phyloP scores from a whole-genome alignment of 2,329 filamentous ascomycete species.

The Colletotrichum tropicale region DNA sequence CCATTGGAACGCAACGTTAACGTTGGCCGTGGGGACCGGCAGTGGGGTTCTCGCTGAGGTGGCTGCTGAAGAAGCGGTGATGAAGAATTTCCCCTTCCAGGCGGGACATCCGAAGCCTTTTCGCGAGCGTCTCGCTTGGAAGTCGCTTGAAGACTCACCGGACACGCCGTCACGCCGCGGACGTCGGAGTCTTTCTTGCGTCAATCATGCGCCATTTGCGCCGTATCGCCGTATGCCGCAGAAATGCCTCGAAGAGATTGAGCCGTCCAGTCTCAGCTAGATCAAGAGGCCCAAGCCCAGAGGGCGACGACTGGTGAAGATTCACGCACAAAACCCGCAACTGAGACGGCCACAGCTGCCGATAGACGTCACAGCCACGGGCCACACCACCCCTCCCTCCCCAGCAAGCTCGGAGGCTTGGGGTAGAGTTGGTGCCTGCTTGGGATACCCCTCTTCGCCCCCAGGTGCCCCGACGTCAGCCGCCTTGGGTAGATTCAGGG shows the following conservation, averaged over 20 bases:
- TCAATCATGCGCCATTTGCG: background rate
- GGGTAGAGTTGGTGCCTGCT: background rate
- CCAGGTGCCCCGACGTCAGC: background rate
- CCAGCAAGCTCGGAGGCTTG: background rate
- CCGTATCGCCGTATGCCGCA: background rate
- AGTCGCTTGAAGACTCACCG: background rate
- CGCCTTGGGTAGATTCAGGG: constrained; percentile 4
- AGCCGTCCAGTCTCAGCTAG: background rate
- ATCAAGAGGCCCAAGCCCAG: background rate
- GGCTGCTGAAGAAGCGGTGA: constrained; percentile 6
- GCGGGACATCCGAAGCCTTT: background rate
- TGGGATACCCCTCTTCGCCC: constrained; percentile 9
- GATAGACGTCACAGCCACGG: constrained; percentile 14
- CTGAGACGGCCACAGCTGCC: constrained; percentile 1
- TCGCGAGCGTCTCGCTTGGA: background rate
- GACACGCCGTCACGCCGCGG: background rate
- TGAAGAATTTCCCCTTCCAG: background rate
- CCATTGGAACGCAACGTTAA: background rate
- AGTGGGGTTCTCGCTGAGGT: background rate
- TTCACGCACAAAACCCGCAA: constrained; percentile 17
- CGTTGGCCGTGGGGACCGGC: background rate
- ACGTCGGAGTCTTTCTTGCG: background rate
- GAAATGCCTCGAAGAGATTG: constrained; percentile 1
- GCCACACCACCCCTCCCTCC: background rate
- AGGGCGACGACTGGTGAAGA: constrained; percentile 1